These are phyloP conservation scores for Rhytidhysteron rufulum DNA, from an alignment of 2,329 filamentous ascomycete genomes.

Conservation along the genomic window DNA sequence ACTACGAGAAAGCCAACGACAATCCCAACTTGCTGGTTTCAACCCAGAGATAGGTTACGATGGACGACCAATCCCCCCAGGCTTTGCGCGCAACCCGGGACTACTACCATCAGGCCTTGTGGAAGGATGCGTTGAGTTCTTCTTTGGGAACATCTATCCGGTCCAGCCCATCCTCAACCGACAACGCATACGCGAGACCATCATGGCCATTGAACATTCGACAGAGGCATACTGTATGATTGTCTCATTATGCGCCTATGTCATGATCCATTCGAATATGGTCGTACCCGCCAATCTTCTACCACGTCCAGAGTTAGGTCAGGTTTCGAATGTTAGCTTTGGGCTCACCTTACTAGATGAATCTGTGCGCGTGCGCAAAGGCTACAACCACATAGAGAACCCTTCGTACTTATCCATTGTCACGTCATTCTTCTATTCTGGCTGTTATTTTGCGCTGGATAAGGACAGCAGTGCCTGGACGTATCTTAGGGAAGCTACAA, in stretches of 20 bases:
- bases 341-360: conserved; percentile 58
- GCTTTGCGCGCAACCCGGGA: conserved; percentile 45
- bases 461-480: conserved; percentile 61
- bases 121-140: conserved; percentile 56
- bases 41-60: conserved; percentile 37
- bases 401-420: conserved; percentile 55
- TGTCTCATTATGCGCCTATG: conserved; percentile 48
- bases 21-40: conserved; percentile 42
- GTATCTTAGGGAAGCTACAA: conserved; percentile 59
- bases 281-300: conserved; percentile 41
- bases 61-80: conserved; percentile 38
- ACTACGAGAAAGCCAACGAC: conserved; percentile 50
- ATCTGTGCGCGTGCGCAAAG: conserved; percentile 53
- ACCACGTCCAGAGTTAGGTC: conserved; percentile 42
- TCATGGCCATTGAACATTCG: conserved; percentile 49
- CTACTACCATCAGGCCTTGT: conserved; percentile 50
- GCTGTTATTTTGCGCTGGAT: conserved; percentile 59
- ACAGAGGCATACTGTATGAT: conserved; percentile 58
- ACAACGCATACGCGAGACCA: conserved; percentile 48
- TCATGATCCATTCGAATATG: conserved; percentile 49
- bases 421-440: conserved; percentile 60
- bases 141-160: conserved; percentile 61
- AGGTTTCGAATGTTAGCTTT: conserved; percentile 41
- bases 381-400: conserved; percentile 56
- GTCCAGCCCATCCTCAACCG: conserved; percentile 59